phyloP scores from a whole-genome alignment of 164 flowering plant genomes.

The Annona cherimola region DNA sequence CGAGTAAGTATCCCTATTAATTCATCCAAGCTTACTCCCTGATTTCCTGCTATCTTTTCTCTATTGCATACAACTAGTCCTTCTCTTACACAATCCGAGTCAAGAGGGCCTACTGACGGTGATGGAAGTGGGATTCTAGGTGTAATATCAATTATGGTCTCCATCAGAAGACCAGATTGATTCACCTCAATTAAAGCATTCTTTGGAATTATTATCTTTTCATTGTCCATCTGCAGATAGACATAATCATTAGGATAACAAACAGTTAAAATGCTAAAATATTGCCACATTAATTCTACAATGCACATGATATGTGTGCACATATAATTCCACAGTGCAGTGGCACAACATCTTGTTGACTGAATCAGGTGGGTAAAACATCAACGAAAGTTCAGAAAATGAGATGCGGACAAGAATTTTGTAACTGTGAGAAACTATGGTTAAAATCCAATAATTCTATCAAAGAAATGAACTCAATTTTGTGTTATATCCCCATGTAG shows the following conservation, averaged over 20 bases:
- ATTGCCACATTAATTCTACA: no score
- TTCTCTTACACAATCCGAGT: constrained; percentile 68
- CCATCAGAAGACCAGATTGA: constrained; percentile 99
- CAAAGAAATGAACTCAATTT: not conserved
- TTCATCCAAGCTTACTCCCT: constrained; percentile 93
- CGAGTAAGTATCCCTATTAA: constrained; percentile 90
- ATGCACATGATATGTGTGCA: no score
- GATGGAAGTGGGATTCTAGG: constrained; percentile 80
- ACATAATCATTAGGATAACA: not conserved
- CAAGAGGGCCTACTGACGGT: constrained; percentile 84
- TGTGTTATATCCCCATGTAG: not conserved
- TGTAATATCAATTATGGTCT: constrained; percentile 90
- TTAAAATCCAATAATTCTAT: not conserved
- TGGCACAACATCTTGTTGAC: no score
- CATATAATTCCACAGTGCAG: no score
- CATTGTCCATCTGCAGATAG: constrained; percentile 73
- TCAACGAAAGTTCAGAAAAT: no score
- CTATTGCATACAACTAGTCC: constrained; percentile 87
- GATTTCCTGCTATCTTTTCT: constrained; percentile 65
- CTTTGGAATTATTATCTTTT: constrained; percentile 73
- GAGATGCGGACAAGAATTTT: not conserved
- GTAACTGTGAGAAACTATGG: not conserved
- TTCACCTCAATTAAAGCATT: constrained; percentile 90
- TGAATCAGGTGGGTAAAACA: no score
- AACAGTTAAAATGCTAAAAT: not conserved